These are phyloP conservation scores for Mycosarcoma mackinlayi DNA, from an alignment of 1,284 basidiomycete genomes.

Conservation along the genomic window DNA sequence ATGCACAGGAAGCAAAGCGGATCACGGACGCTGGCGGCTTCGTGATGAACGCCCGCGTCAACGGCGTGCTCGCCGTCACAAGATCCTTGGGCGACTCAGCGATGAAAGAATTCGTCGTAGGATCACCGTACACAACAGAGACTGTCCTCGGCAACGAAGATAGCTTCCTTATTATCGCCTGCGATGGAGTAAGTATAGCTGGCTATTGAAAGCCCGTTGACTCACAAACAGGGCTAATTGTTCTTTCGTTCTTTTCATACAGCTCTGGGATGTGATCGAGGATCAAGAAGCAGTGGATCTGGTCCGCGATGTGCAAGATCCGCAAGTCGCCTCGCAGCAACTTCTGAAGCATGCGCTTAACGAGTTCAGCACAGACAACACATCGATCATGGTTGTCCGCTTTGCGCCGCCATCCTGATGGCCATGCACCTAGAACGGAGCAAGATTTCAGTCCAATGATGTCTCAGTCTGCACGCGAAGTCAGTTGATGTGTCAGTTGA, in stretches of 20 bases:
- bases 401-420: constrained; percentile 24
- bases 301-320: constrained; percentile 78
- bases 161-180: constrained; percentile 94
- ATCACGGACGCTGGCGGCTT: constrained; percentile 98
- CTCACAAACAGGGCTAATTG: neutral
- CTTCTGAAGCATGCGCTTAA: constrained; percentile 86
- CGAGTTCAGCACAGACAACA: constrained; percentile 89
- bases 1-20: constrained; percentile 94
- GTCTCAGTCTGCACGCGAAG: too few species aligned
- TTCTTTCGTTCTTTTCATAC: constrained; percentile 8
- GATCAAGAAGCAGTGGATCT: constrained; percentile 93
- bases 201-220: neutral
- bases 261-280: constrained; percentile 96
- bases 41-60: constrained; percentile 97
- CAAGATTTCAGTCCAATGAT: too few species aligned
- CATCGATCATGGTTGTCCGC: constrained; percentile 66
- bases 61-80: constrained; percentile 93
- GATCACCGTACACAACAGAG: constrained; percentile 96
- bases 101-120: constrained; percentile 99
- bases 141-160: constrained; percentile 89
- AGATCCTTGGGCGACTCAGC: constrained; percentile 94
- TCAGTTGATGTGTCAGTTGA: too few species aligned
- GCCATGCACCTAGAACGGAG: neutral
- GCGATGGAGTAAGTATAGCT: constrained; percentile 84
- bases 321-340: constrained; percentile 82